Percentiles rank a stretch among this genome's conserved stretches.
Conservation (phyloP, 176 grass and related monocot genomes). For the Triticum aestivum region DNA sequence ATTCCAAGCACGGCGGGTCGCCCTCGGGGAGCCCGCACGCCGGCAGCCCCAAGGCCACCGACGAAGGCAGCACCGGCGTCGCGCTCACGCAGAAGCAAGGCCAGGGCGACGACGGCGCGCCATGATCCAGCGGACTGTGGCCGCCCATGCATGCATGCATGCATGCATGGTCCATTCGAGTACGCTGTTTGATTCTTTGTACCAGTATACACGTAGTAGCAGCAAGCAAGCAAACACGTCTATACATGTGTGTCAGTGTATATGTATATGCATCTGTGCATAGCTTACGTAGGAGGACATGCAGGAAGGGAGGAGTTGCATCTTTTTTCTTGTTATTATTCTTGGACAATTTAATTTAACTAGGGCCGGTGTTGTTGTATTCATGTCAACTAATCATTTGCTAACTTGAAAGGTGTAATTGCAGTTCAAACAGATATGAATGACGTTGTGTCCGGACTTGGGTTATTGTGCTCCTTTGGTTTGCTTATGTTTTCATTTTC, state of each 20-base stretch:
- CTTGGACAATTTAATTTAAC: background rate
- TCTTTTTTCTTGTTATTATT: constrained; percentile 3
- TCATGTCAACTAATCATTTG: constrained; percentile 4
- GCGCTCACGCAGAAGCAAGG: constrained; percentile 30
- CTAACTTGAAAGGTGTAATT: constrained; percentile 13
- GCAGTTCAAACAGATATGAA: background rate
- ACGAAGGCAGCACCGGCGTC: background rate
- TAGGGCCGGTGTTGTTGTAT: background rate
- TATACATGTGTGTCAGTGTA: background rate
- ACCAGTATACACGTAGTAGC: constrained; percentile 13
- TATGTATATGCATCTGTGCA: background rate
- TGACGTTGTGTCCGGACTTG: background rate
- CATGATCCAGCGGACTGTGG: background rate
- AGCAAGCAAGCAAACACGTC: background rate
- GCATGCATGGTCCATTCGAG: background rate
- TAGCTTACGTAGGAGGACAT: constrained; percentile 16
- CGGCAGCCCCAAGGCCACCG: constrained; percentile 27
- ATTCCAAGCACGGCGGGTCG: constrained; percentile 33
- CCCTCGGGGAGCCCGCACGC: background rate
- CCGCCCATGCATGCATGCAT: background rate
- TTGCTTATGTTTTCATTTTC: background rate
- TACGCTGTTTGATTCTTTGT: background rate
- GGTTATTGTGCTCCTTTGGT: background rate
- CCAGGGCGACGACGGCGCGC: background rate
- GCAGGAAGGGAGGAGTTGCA: background rate